Percentiles rank a stretch among this genome's conserved stretches.
phyloP scores from a whole-genome alignment of 2,329 filamentous ascomycete genomes.

The Penicillium sp. region DNA sequence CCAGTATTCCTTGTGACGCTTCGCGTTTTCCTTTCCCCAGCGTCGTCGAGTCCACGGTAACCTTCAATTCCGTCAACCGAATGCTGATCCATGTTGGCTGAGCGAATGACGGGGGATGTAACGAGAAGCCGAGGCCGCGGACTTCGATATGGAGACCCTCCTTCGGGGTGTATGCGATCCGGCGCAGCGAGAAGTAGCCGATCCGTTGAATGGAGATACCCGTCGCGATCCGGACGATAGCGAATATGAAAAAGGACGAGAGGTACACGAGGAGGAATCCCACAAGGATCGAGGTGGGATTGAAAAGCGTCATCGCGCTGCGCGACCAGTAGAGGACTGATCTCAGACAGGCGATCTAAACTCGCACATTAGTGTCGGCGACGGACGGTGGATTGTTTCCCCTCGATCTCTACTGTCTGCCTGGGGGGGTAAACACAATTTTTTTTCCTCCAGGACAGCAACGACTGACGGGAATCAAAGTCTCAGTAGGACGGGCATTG shows the following conservation, averaged over 20 bases:
- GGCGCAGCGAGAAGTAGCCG: slow-evolving; percentile 87
- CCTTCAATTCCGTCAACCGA: slow-evolving; percentile 78
- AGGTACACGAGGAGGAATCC: slow-evolving; percentile 84
- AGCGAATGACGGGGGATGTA: slow-evolving; percentile 93
- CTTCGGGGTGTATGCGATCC: slow-evolving; percentile 84
- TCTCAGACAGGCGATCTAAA: slow-evolving; percentile 22
- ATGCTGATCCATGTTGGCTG: slow-evolving; percentile 96
- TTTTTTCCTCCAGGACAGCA: slow-evolving; percentile 6
- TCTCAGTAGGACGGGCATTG: slow-evolving; percentile 11
- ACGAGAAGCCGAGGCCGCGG: slow-evolving; percentile 79
- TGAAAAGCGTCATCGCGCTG: slow-evolving; percentile 49
- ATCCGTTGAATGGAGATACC: slow-evolving; percentile 95
- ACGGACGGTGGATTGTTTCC: slow-evolving; percentile 8
- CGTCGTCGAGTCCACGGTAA: slow-evolving; percentile 76
- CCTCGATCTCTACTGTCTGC: slow-evolving; percentile 12
- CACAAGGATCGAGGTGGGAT: slow-evolving; percentile 81
- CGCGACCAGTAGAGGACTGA: slow-evolving; percentile 36
- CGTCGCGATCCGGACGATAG: slow-evolving; percentile 86
- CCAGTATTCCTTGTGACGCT: slow-evolving; percentile 21
- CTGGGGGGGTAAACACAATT: slow-evolving; percentile 1
- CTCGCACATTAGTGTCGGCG: slow-evolving; percentile 21
- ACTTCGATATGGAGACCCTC: slow-evolving; percentile 91
- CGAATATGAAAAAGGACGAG: slow-evolving; percentile 89
- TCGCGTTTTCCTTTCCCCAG: slow-evolving; percentile 44
- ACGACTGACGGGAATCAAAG: slow-evolving; percentile 11